Evolutionary conservation across 495 filamentous ascomycete genomes (phyloP).

Genomic region (Penicillium robsamsonii): DNA sequence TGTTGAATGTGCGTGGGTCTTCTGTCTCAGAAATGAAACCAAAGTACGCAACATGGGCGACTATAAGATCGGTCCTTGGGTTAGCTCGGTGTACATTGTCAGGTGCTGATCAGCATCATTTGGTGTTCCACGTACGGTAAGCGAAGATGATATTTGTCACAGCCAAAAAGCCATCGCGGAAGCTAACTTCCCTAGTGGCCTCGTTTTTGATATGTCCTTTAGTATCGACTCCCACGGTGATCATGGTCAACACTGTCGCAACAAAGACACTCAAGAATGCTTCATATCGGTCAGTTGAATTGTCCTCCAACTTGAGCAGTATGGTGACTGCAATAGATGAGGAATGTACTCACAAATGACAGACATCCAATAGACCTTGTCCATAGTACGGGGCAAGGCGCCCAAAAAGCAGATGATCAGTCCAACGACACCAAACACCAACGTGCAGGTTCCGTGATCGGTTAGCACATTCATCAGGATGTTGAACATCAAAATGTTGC

Average conservation of each 20-base stretch:
- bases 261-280: conserved; percentile 62
- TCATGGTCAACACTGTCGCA: conserved; percentile 69
- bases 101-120: not conserved
- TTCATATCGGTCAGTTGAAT: conserved; percentile 8
- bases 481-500: conserved; percentile 65
- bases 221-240: conserved; percentile 53
- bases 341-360: conserved; percentile 46
- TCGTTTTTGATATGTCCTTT: conserved; percentile 21
- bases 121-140: conserved; percentile 30
- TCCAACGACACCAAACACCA: conserved; percentile 65
- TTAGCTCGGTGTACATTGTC: conserved; percentile 8
- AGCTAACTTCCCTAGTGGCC: conserved; percentile 20
- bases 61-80: conserved; percentile 19
- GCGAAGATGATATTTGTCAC: conserved; percentile 44
- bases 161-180: conserved; percentile 31
- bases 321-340: not conserved
- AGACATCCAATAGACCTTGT: conserved; percentile 57
- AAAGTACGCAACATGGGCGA: conserved; percentile 71
- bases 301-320: not conserved
- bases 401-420: conserved; percentile 60
- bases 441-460: conserved; percentile 61
- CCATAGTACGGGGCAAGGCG: conserved; percentile 63
- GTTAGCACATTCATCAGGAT: conserved; percentile 67
- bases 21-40: conserved; percentile 74
- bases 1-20: conserved; percentile 61